These are phyloP conservation scores for Aspergillus nanangensis DNA, from an alignment of 495 filamentous ascomycete genomes.

Conservation along the genomic window DNA sequence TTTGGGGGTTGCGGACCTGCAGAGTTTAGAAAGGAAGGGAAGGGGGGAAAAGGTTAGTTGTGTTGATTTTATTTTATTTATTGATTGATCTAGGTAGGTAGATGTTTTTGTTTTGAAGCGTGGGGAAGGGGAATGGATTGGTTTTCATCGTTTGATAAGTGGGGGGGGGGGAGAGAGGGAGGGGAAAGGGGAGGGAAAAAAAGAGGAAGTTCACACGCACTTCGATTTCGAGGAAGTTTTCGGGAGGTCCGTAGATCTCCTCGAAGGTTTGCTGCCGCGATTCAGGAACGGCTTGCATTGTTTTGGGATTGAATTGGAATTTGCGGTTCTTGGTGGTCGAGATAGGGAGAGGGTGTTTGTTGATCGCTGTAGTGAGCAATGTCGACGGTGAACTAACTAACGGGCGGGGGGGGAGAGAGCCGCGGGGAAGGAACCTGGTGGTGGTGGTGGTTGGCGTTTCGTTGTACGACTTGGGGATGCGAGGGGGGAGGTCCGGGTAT, in stretches of 20 bases:
- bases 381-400: neutral
- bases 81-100: no score
- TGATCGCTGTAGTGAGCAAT: no score
- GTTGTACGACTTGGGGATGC: no score
- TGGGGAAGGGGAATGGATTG: no score
- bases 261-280: conserved; percentile 91
- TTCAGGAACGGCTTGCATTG: conserved; percentile 79
- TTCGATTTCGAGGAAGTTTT: conserved; percentile 98
- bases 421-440: neutral
- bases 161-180: neutral
- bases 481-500: no score
- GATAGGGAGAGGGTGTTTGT: no score
- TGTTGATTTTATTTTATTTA: neutral
- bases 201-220: no score
- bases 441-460: no score
- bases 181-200: conserved; percentile 2
- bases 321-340: no score
- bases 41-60: no score
- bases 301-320: conserved; percentile 17
- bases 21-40: conserved; percentile 4
- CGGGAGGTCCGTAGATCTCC: conserved; percentile 97
- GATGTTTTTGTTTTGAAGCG: no score
- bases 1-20: conserved; percentile 93
- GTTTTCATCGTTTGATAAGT: no score
- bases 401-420: neutral